Evolutionary conservation across 345 rosid species (phyloP), one percentile per base, ranked within the genome.

Genomic region (Garcia nutans): DNA sequence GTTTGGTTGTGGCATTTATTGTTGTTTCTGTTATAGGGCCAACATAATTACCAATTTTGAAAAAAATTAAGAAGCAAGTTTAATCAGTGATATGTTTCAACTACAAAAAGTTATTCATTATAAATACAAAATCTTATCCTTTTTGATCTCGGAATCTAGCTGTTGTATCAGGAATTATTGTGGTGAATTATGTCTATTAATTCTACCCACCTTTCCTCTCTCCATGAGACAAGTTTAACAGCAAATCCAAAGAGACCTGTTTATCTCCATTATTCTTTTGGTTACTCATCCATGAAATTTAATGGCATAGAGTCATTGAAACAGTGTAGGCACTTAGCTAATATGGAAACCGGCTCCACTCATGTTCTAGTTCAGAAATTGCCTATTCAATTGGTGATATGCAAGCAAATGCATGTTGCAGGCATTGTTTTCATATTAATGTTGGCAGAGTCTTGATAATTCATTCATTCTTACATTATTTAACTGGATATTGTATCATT

Each of bases 401-500:
- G 56, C 65, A 28, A 10, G 31, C 7, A 64, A 33, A 54, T 24
- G 12, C 16, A 6, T 2, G 23, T 57, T 64, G 20, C 37, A 55
- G 63, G 63, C 49, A 72, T 56, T 78, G 10, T 57, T 57, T 17
- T 23, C 20, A 44, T 54, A 41, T 31, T 26, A 28, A 24, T 45
- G 13, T 2, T 63, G 17, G 10, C 17, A 33, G 44, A 41, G 15
- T 71, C 64, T 15, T 41, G 63, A 72, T 57, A 23, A 28, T 58
- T 42, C 17, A 28, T 58, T 42, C 17, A 20, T 47, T 54, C 26
- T 72, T 22, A 13, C 44, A n/a, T 70, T 76, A 11, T 70, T 44
- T 50, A 44, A 54, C 63, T 49, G 42, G 78, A 26, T 57, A 19
- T 23, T 62, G 60, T 45, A 26, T 50, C 72, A 7, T 75, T 74